Evolutionary conservation across 108 stramenopile species (phyloP), one percentile per base, ranked within the genome.

Genomic region (Conticribra guillardii): DNA sequence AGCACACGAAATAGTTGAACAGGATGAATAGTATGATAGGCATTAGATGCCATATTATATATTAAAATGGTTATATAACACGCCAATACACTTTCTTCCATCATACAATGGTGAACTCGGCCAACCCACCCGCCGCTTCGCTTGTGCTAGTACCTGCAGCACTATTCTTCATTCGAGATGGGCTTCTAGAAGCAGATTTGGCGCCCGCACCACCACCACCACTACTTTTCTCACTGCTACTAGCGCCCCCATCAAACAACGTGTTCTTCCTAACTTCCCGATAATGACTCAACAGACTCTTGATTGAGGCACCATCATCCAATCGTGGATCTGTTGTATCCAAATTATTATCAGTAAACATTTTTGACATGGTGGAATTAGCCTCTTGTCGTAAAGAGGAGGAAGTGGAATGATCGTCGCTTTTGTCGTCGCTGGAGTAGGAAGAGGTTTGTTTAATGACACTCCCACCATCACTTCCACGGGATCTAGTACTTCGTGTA

Each of bases 251-350:
- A 48, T 45, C 69, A 32, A 78, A 37, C 2, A 78, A 49, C 4
- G 57, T 71, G 4, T 50, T 44, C 69, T 78, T 78, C 64, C 68
- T 78, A 26, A 78, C 77, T 49, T 78, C 77, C 52, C 77, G 57
- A 61, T 78, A 78, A 58, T 78, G 77, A 26, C 60, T 54, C 14
- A 78, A 68, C 15, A 78, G 21, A 71, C 63, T 70, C 47, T 78
- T 78, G 26, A 78, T 78, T 3, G 77, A 78, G n/a, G 77, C 77
- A 8, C 77, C 77, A 57, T 63, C 77, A 22, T 78, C 77, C 64
- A 78, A 54, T 23, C 69, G 69, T 27, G 77, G 77, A 48, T 78
- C 77, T 23, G 56, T 71, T 27, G 69, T 31, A 34, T 53, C 24
- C 22, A 67, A 44, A 8, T 67, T n/a, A n/a, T n/a, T n/a, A n/a